Evolutionary conservation across 345 rosid genomes (phyloP), one percentile per base, ranked within the genome.

Genomic region (Dimocarpus longan): DNA sequence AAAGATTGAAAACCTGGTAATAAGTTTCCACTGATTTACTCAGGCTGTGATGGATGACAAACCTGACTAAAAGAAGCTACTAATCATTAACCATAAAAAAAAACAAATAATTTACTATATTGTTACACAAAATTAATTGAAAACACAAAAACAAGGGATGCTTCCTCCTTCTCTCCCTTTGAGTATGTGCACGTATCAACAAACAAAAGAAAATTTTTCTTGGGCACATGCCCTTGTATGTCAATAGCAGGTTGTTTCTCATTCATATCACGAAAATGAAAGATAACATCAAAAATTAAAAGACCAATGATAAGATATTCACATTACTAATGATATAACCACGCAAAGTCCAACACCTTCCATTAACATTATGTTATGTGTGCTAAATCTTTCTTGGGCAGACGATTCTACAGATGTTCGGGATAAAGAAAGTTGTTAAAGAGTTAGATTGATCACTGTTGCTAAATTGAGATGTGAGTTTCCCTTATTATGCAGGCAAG

Each of bases 21-120:
- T 95, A 95, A 68, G 99, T 95, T 82, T 95, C 99, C 98, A 95
- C 88, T 50, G 99, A 93, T 90, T 93, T 95, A 85, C 99, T 95
- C 85, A 95, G 84, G 87, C 98, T 95, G 86, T 95, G 99, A 89
- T 95, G 99, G 83, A 95, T 89, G 90, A 93, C 98, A 89, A 95
- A 95, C 93, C 99, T 92, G 85, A 95, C 98, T 95, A 88, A 82
- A 86, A 80, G 80, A 76, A 89, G 71, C 37, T n/a, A 80, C 68
- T 66, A 40, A 52, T 39, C 62, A 71, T 77, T 63, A 81, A 24
- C 39, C 54, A 37, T 5, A 60, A 68, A 60, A 26, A 26, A 26
- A 60, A 8, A 75, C 9, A 7, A 16, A n/a, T 40, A 43, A 13
- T 42, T 8, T 2, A 8, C n/a, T 52, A 64, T 8, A 16, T 15